These are phyloP conservation scores for Penicillium sp. DNA, from an alignment of 2,329 filamentous ascomycete species.

Conservation along the genomic window DNA sequence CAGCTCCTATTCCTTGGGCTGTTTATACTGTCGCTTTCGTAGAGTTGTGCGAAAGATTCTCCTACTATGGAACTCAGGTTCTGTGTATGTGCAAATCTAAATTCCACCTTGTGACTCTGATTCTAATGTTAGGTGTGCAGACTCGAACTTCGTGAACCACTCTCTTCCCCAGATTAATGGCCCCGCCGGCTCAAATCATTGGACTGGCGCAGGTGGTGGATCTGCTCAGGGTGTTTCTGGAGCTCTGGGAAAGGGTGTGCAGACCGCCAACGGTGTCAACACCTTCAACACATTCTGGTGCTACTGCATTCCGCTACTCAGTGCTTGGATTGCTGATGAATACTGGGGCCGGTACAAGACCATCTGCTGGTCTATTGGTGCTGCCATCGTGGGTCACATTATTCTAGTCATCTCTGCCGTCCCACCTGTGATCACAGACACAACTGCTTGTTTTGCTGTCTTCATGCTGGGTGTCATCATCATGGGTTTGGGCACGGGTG, in stretches of 20 bases:
- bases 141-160: conserved; percentile 49
- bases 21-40: conserved; percentile 71
- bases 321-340: conserved; percentile 65
- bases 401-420: conserved; percentile 67
- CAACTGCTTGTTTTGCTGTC: conserved; percentile 61
- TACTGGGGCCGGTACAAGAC: conserved; percentile 70
- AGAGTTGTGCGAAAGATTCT: conserved; percentile 75
- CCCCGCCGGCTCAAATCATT: conserved; percentile 8
- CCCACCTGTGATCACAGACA: conserved; percentile 61
- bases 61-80: conserved; percentile 71
- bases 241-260: conserved; percentile 50
- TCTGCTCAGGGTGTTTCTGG: conserved; percentile 48
- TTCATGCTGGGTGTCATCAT: conserved; percentile 66
- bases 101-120: conserved; percentile 29
- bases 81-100: conserved; percentile 54
- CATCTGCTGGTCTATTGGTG: conserved; percentile 64
- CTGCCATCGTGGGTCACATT: conserved; percentile 66
- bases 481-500: conserved; percentile 72
- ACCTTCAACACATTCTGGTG: conserved; percentile 62
- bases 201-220: background rate
- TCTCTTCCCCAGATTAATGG: conserved; percentile 44
- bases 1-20: conserved; percentile 57
- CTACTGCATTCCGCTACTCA: conserved; percentile 60
- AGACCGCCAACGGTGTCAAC: conserved; percentile 50
- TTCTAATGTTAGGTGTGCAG: conserved; percentile 53